Base-by-base conservation (phyloP, 139 green algal genomes). In the Chlamydomonas sphaeroides region DNA sequence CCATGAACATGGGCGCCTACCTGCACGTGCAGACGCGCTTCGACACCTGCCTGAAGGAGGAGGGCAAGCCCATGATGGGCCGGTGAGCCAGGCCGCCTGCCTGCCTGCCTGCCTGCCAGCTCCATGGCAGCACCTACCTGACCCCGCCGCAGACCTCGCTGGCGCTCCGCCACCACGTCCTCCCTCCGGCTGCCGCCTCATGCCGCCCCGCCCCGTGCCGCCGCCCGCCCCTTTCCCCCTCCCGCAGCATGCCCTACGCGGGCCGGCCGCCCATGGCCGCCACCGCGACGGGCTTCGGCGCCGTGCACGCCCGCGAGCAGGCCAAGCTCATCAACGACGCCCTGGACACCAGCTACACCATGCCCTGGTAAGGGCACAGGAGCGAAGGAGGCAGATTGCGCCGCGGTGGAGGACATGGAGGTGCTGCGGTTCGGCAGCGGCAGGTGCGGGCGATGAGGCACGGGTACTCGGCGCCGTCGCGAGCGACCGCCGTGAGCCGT, bases 1-100 rank as follows among this genome's bases (percentile, higher is more conserved):
- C 96, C 42, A 96, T 97, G 92, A 99, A 99, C 95, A 98, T 98
- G 97, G 97, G 97, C 20, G 94, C 95, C 4, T 99, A 96, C 85
- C 84, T 88, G 59, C 95, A 98, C 84, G 83, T 99, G 25, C 83
- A 92, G 80, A 93, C 95, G 11, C 91, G 96, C 66, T 85, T 99
- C 48, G 80, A 95, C 83, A 95, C 93, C 28, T 95, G 90, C 86
- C 89, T 98, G 87, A 74, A 28, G 17, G 49, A 68, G 39, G 65
- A 77, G 78, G 65, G 49, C 65, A 67, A 42, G 65, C 78, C 65
- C 65, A 67, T 68, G 33, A 39, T 86, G n/a, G 68, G 68, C 32
- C 56, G 85, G 72, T 80, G 53, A 18, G 72, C 5, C 5, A 59
- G n/a, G n/a, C n/a, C n/a, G n/a, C n/a, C n/a, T n/a, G n/a, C n/a